Base-by-base conservation (phyloP, 2,329 filamentous ascomycete species). In the Epichloe hybrida region DNA sequence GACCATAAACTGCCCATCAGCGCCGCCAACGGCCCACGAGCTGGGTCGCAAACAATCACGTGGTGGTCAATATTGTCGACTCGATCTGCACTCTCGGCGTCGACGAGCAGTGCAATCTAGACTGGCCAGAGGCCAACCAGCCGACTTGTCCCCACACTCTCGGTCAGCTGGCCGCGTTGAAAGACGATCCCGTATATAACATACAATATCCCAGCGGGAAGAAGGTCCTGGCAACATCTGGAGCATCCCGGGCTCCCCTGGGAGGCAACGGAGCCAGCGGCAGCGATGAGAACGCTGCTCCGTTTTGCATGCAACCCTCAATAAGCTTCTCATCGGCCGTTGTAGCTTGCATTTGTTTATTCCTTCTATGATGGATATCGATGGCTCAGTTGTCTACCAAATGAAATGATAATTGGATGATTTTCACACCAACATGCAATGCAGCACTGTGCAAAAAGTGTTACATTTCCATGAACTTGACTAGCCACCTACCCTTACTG, bases 11-110 rank as follows among this genome's bases (percentile, higher is more conserved):
- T 73, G 20, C 68, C 71, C 0, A 64, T 73, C 50, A 68, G 69
- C 58, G 75, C 74, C 0, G 60, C 72, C 52, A 77, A 76, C 61
- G 63, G 35, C 54, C 63, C 4, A 56, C 60, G 50, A 72, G 66
- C 55, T 79, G 72, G 72, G 72, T 77, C 11, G 72, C 64, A 21
- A 52, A 69, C 4, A 72, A 79, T 59, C 68, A 72, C 57, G 65
- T 67, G 1, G 60, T 76, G 13, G 76, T 70, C 61, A 79, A 80
- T 59, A 74, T 78, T 44, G 61, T 66, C 51, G 76, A 78, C 55
- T 54, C 70, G 0, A 59, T 72, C 34, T 77, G 74, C 58, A 69
- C 68, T 1, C 55, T 68, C 21, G 74, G 74, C 17, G 59, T 63
- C 46, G 68, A 76, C 53, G 74, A 77, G 62, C 54, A 55, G 41